Base-by-base conservation (phyloP, 331 rosid genomes). In the Malus hybrid region DNA sequence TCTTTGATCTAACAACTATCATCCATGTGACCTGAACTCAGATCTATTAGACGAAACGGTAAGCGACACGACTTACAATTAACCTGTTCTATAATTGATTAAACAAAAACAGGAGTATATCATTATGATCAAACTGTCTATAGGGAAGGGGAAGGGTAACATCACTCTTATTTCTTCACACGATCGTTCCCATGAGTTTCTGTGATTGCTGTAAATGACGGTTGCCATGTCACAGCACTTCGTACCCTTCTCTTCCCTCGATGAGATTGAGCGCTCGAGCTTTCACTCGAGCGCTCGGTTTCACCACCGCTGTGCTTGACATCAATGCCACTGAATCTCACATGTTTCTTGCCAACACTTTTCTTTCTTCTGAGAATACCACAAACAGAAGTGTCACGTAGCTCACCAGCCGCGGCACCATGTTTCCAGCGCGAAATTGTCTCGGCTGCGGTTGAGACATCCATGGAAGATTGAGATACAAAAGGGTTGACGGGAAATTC, bases 221-320 rank as follows among this genome's bases (percentile, higher is more conserved):
- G 83, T 44, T 75, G 67, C 86, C 81, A 74, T 22, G 68, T 28
- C 79, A 55, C 14, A 5, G 30, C 15, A 34, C 30, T 71, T 30
- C 58, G 6, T 4, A 46, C 78, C 81, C 76, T 71, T 12, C 71
- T 75, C 60, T 52, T 65, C 52, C 64, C 33, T 53, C 28, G 26
- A 2, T 10, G 32, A 69, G 65, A 28, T 71, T 55, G 6, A 52
- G 79, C 68, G 52, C 44, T 70, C 19, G 48, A 63, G 29, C 63
- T 53, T 22, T 75, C 39, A 57, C 66, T 33, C 0, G 72, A 68
- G 13, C 19, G 3, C 28, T 55, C 42, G 2, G 26, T 68, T 15
- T 33, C 75, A 15, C 14, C 24, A 57, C 30, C 11, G 18, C 58
- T 58, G 55, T 34, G 55, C 74, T 55, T 81, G 20, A 67, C 75